Conservation (phyloP, 805 yeast species). For the Monosporozyma aerobia region DNA sequence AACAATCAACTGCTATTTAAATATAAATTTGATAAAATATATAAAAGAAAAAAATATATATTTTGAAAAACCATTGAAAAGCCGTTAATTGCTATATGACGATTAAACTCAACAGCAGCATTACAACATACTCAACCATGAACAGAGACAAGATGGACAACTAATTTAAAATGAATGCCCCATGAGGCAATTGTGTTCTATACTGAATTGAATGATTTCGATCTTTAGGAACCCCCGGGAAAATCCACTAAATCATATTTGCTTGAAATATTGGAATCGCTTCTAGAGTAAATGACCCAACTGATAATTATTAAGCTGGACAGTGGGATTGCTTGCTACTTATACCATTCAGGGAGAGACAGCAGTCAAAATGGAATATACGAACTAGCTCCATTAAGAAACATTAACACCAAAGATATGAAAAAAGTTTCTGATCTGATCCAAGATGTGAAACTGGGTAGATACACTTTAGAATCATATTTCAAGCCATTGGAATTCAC, state of each 20-base stretch:
- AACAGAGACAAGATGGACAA: no score
- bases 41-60: no score
- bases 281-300: slow-evolving; percentile 55
- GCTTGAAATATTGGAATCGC: slow-evolving; percentile 44
- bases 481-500: slow-evolving; percentile 23
- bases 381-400: slow-evolving; percentile 43
- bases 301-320: slow-evolving; percentile 55
- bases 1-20: no score
- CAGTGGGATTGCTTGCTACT: slow-evolving; percentile 68
- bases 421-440: slow-evolving; percentile 44
- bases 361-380: slow-evolving; percentile 37
- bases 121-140: no score
- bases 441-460: slow-evolving; percentile 32
- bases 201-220: slow-evolving; percentile 45
- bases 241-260: slow-evolving; percentile 33
- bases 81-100: no score
- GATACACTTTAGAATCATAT: slow-evolving; percentile 21
- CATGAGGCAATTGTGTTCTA: slow-evolving; percentile 59
- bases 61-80: no score
- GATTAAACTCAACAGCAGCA: no score
- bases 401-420: slow-evolving; percentile 49
- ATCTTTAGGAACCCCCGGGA: slow-evolving; percentile 33
- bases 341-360: slow-evolving; percentile 41
- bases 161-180: slow-evolving; percentile 30
- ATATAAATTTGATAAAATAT: no score